These are phyloP conservation scores for Huntiella omanensis DNA, from an alignment of 2,329 filamentous ascomycete genomes.

Conservation along the genomic window DNA sequence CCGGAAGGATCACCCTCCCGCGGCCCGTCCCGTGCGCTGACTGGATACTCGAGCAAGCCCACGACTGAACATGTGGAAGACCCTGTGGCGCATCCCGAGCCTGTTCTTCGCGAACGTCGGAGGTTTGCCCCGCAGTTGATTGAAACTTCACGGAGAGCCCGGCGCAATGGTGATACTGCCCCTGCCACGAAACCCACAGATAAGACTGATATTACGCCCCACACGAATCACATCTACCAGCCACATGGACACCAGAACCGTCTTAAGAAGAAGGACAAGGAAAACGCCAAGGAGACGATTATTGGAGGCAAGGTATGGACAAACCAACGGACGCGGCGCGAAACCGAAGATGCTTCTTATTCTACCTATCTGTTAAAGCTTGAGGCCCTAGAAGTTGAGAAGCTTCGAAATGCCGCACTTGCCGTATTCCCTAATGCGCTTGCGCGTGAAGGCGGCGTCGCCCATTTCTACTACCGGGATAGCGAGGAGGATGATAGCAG, in stretches of 20 bases:
- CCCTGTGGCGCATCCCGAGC: background rate
- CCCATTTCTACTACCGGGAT: conserved; percentile 51
- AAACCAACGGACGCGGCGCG: conserved; percentile 27
- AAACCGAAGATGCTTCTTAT: conserved; percentile 58
- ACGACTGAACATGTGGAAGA: conserved; percentile 5
- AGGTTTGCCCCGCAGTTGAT: conserved; percentile 63
- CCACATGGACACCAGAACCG: conserved; percentile 12
- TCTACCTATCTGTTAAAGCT: conserved; percentile 61
- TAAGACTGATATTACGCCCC: conserved; percentile 53
- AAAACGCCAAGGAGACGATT: background rate
- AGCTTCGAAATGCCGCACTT: conserved; percentile 56
- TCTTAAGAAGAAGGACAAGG: conserved; percentile 3
- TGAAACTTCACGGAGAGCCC: conserved; percentile 56
- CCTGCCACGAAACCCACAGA: conserved; percentile 45
- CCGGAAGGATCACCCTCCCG: conserved; percentile 31
- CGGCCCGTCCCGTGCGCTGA: conserved; percentile 14
- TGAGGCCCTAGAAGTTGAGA: conserved; percentile 61
- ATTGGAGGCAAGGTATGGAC: conserved; percentile 4
- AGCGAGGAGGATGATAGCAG: conserved; percentile 39
- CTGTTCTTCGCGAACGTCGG: conserved; percentile 15
- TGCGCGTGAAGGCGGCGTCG: conserved; percentile 48
- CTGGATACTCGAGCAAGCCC: conserved; percentile 19
- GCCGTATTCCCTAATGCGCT: conserved; percentile 50
- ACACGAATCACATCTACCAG: conserved; percentile 42
- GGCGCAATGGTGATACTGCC: conserved; percentile 44